Evolutionary conservation across 805 yeast species (phyloP), one percentile per base, ranked within the genome.

Genomic region (Kluyveromyces dobzhanskii): DNA sequence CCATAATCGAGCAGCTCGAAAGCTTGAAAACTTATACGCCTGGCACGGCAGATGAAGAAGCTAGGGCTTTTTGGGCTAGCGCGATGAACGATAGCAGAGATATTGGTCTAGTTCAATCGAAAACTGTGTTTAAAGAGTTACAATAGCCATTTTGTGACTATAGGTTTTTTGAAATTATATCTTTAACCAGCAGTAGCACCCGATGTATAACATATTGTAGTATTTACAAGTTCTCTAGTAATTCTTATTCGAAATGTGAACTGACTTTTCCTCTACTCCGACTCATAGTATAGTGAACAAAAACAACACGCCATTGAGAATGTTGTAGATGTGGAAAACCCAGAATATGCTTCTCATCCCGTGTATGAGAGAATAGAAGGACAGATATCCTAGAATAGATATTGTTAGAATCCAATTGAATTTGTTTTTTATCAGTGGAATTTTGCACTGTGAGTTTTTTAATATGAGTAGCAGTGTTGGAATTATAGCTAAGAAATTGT

Each of bases 261-360:
- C 6, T 21, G 6, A 21, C 24, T 21, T 9, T 21, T 21, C 9
- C 6, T 21, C 24, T 6, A 21, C 9, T 21, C n/a, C 6, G 24
- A 6, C 9, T 21, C 24, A 21, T 21, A 21, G 9, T 21, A 21
- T 21, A 6, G 44, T 37, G 27, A 29, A 25, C 27, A 55, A 38
- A 14, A 70, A 54, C 16, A 75, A 47, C 71, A 80, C 67, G 32
- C 80, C 71, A 55, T 78, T 70, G 39, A 79, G 61, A 13, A 80
- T 56, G 56, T 86, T 86, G 40, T 82, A 71, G 37, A 86, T 58
- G 54, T 84, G 83, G 50, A 87, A 92, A 34, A 87, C 62, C 84
- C 88, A 85, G 59, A 75, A 88, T n/a, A 90, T 69, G 51, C 85
- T 83, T 53, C 88, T 72, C 4, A 82, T 69, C 2, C 96, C 96